Percentiles rank a stretch among this genome's conserved stretches.
Conservation (phyloP, 2,329 filamentous ascomycete species). For the Aspergillus sojae region DNA sequence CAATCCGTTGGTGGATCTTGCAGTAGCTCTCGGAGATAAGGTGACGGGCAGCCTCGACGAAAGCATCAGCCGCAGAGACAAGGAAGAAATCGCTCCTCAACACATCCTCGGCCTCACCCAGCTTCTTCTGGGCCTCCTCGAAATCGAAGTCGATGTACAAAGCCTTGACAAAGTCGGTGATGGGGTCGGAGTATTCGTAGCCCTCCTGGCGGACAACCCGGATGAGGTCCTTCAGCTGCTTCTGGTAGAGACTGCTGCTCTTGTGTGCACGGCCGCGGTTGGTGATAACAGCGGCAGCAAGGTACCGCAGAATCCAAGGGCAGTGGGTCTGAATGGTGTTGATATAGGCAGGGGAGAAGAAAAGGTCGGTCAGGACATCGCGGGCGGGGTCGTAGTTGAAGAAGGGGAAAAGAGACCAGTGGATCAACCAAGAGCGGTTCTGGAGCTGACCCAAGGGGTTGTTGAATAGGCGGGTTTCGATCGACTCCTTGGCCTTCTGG, state of each 20-base stretch:
- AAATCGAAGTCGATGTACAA: slow-evolving; percentile 97
- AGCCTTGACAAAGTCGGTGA: slow-evolving; percentile 95
- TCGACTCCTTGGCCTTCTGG: slow-evolving; percentile 84
- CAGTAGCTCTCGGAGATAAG: slow-evolving; percentile 98
- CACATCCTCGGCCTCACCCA: slow-evolving; percentile 85
- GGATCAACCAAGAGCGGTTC: slow-evolving; percentile 94
- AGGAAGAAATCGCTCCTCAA: slow-evolving; percentile 96
- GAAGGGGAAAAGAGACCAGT: slow-evolving; percentile 98
- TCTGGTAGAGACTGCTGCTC: slow-evolving; percentile 81
- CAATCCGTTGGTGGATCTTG: slow-evolving; percentile 99
- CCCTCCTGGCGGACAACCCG: slow-evolving; percentile 95
- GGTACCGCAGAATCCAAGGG: slow-evolving; percentile 94
- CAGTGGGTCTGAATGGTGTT: slow-evolving; percentile 99
- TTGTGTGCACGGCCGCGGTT: slow-evolving; percentile 82
- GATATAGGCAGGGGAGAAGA: slow-evolving; percentile 97
- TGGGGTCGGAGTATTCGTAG: slow-evolving; percentile 95
- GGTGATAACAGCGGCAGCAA: slow-evolving; percentile 92
- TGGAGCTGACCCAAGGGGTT: slow-evolving; percentile 94
- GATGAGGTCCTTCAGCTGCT: slow-evolving; percentile 96
- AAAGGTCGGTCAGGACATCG: slow-evolving; percentile 89
- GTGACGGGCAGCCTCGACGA: slow-evolving; percentile 92
- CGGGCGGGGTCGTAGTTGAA: slow-evolving; percentile 95
- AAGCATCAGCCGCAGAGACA: slow-evolving; percentile 77
- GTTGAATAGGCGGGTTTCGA: slow-evolving; percentile 93
- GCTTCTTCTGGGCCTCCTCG: slow-evolving; percentile 89